These are phyloP conservation scores for Aechmea fasciata DNA, from an alignment of 176 grass and related monocot species.

Conservation along the genomic window DNA sequence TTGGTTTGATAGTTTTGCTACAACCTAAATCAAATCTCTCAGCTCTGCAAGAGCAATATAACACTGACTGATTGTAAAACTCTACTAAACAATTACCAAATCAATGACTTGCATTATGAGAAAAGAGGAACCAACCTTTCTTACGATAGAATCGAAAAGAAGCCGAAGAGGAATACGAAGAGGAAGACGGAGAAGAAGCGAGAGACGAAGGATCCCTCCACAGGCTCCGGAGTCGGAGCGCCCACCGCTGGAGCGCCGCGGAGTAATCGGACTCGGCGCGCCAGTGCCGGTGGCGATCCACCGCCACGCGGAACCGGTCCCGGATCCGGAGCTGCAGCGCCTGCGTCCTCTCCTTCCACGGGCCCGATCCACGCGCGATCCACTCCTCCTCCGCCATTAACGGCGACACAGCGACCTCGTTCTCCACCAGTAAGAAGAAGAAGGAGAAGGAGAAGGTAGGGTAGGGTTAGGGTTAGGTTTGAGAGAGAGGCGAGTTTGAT, in stretches of 20 bases:
- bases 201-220: constrained; percentile 14
- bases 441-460: not conserved
- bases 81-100: not conserved
- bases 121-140: constrained; percentile 36
- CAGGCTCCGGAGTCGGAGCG: constrained; percentile 35
- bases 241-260: constrained; percentile 43
- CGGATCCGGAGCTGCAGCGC: constrained; percentile 62
- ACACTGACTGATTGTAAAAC: too few relatives aligned
- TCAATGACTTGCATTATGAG: not conserved
- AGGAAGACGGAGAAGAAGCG: constrained; percentile 19
- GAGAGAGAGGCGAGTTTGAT: not conserved
- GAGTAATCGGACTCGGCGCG: constrained; percentile 28
- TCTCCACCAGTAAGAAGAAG: not conserved
- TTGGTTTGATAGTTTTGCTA: too few relatives aligned
- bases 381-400: constrained; percentile 28
- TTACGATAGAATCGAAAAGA: constrained; percentile 63
- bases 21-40: too few relatives aligned
- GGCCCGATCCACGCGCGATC: constrained; percentile 37
- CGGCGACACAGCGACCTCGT: constrained; percentile 7
- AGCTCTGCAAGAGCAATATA: too few relatives aligned
- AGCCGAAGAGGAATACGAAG: constrained; percentile 26
- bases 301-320: constrained; percentile 66
- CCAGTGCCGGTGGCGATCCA: constrained; percentile 42
- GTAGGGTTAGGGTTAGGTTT: not conserved
- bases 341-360: constrained; percentile 58